phyloP scores from a whole-genome alignment of 2,329 filamentous ascomycete species.

The Pestalotiopsis sp. region DNA sequence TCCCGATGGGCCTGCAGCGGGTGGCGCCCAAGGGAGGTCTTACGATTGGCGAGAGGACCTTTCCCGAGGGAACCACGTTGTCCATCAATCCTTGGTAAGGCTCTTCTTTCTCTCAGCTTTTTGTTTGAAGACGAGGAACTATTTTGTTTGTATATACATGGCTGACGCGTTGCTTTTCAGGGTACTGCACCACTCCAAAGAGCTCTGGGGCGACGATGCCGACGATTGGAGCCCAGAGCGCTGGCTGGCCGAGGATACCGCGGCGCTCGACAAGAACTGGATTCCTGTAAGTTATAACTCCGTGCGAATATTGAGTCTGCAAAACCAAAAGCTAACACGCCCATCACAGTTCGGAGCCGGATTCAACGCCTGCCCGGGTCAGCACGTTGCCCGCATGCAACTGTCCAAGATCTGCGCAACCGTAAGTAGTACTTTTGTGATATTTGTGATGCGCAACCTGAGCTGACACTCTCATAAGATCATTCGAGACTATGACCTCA shows the following conservation, averaged over 20 bases:
- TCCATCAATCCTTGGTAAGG: conserved; percentile 12
- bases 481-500: conserved; percentile 7
- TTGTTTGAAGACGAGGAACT: too few species aligned
- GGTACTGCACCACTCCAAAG: neutral
- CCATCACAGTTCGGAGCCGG: conserved; percentile 1
- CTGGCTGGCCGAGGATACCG: neutral
- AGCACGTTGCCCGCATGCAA: conserved; percentile 13
- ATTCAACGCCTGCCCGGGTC: conserved; percentile 8
- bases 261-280: conserved; percentile 9
- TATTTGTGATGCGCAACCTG: neutral
- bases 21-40: conserved; percentile 1
- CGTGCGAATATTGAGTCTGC: too few species aligned
- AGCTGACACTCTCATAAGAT: neutral
- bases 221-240: conserved; percentile 10
- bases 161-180: neutral
- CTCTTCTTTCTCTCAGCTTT: neutral
- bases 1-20: conserved; percentile 9
- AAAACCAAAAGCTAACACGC: neutral
- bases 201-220: conserved; percentile 12
- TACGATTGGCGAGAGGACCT: conserved; percentile 8
- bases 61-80: conserved; percentile 11
- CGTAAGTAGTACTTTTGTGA: neutral
- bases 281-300: conserved; percentile 1
- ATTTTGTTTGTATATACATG: neutral
- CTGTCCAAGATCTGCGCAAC: conserved; percentile 8